These are phyloP conservation scores for Aspergillus ostianus DNA, from an alignment of 495 filamentous ascomycete species.

Conservation along the genomic window DNA sequence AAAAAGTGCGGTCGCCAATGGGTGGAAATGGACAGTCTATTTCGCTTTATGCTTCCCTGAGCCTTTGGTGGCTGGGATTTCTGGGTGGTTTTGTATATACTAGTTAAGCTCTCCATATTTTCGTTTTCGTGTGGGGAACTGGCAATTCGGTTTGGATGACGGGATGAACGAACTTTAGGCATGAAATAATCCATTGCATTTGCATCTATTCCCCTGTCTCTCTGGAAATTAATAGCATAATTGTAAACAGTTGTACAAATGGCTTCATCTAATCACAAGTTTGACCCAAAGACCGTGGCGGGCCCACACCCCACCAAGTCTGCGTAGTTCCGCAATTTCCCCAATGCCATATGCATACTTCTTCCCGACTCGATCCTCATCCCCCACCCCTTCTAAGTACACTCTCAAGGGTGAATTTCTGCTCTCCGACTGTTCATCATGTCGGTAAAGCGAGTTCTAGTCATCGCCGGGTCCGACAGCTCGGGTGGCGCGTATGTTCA, in stretches of 20 bases:
- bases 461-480: constrained; percentile 84
- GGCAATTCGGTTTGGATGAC: constrained; percentile 7
- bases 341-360: neutral
- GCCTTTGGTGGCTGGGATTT: neutral
- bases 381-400: neutral
- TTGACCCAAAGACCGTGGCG: neutral
- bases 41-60: constrained; percentile 62
- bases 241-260: neutral
- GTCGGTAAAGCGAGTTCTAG: constrained; percentile 59
- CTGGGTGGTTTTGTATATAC: constrained; percentile 16
- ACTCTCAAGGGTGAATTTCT: neutral
- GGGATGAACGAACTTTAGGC: constrained; percentile 3
- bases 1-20: constrained; percentile 92
- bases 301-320: neutral
- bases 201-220: neutral
- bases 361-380: neutral
- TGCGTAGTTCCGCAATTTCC: neutral
- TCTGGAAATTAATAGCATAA: too few species aligned
- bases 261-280: neutral
- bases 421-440: constrained; percentile 19
- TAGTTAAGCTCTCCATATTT: neutral
- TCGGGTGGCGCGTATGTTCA: constrained; percentile 79
- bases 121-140: constrained; percentile 9
- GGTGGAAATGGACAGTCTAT: constrained; percentile 94
- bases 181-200: neutral